Evolutionary conservation across 2,329 filamentous ascomycete species (phyloP).

Genomic region (Fusarium sp.): DNA sequence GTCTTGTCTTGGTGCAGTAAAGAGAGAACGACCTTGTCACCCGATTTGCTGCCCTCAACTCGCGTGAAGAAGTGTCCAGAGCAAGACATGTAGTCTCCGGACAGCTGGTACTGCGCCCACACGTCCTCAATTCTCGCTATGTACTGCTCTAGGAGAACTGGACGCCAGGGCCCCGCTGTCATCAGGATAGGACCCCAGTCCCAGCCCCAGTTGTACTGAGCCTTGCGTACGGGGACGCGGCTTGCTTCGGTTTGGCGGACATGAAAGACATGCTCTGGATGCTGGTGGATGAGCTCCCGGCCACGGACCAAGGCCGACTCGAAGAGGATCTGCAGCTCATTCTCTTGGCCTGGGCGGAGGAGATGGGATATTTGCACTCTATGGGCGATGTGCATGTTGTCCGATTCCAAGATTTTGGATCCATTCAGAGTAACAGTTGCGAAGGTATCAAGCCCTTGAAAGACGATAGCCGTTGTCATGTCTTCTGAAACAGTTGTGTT

Average conservation of each 20-base stretch:
- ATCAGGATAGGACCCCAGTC: conserved; percentile 76
- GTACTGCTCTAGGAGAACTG: conserved; percentile 75
- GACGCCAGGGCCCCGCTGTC: conserved; percentile 74
- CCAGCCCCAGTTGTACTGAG: conserved; percentile 79
- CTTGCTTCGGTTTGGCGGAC: background rate
- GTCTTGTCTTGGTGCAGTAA: background rate
- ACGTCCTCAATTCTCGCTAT: conserved; percentile 70
- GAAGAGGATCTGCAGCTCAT: conserved; percentile 28
- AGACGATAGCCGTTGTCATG: conserved; percentile 60
- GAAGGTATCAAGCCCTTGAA: conserved; percentile 74
- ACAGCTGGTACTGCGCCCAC: conserved; percentile 45
- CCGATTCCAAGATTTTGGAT: conserved; percentile 62
- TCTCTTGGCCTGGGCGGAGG: conserved; percentile 57
- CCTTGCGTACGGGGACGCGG: conserved; percentile 61
- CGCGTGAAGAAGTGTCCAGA: background rate
- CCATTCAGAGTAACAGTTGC: conserved; percentile 69
- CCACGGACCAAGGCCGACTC: conserved; percentile 59
- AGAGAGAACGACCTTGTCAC: background rate
- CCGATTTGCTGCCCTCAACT: background rate
- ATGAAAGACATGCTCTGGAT: conserved; percentile 37
- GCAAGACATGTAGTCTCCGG: background rate
- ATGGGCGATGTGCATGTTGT: conserved; percentile 75
- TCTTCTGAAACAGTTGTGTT: background rate
- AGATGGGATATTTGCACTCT: conserved; percentile 66
- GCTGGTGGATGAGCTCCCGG: conserved; percentile 55